phyloP scores from a whole-genome alignment of 352 stramenopile genomes.

The Globisporangium takayamanum region DNA sequence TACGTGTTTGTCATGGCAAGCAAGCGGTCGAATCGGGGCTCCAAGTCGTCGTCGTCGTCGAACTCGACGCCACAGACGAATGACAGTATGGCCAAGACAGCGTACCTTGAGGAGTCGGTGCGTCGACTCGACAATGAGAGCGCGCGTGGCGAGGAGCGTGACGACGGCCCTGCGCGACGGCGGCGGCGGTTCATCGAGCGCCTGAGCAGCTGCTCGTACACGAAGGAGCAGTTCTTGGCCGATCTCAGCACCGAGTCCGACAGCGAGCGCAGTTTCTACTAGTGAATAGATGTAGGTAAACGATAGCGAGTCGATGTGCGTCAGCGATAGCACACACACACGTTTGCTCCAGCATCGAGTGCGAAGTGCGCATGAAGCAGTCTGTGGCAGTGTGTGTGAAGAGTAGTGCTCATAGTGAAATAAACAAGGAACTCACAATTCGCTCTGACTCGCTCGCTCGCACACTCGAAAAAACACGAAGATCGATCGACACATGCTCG shows the following conservation, averaged over 20 bases:
- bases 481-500: conserved; percentile 3
- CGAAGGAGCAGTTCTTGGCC: background rate
- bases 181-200: background rate
- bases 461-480: background rate
- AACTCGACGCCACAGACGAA: background rate
- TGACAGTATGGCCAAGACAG: background rate
- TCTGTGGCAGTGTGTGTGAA: no score
- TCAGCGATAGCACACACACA: no score
- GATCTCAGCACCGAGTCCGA: background rate
- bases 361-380: no score
- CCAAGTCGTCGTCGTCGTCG: background rate
- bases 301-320: no score
- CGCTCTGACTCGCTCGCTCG: background rate
- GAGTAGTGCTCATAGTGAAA: no score
- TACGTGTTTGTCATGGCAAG: background rate
- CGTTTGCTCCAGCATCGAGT: no score
- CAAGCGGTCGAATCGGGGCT: background rate
- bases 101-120: background rate
- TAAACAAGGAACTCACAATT: no score
- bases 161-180: background rate
- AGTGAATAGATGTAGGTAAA: no score
- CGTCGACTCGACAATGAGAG: background rate
- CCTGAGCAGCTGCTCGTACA: background rate
- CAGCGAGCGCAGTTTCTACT: background rate
- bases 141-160: background rate